Conservation (phyloP, 2,329 filamentous ascomycete genomes). For the Helminthosporium solani region DNA sequence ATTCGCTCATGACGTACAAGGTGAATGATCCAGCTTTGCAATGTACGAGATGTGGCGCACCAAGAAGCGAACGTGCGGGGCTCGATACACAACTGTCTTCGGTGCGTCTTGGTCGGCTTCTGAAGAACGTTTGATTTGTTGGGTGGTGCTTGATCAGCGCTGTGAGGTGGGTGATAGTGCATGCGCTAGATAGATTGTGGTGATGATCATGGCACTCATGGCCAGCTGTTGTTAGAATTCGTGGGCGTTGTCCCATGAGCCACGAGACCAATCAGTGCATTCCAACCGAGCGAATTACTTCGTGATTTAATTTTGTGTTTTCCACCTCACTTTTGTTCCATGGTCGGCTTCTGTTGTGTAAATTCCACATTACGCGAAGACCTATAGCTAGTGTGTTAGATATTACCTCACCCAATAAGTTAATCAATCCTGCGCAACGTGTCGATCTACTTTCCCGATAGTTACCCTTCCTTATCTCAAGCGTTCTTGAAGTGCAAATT, state of each 20-base stretch:
- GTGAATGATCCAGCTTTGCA: slow-evolving; percentile 10
- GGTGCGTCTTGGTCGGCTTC: not conserved
- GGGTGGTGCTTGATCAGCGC: not conserved
- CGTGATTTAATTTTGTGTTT: too few relatives aligned
- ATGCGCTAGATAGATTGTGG: not conserved
- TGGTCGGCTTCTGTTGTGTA: too few relatives aligned
- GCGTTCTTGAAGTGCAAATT: slow-evolving; percentile 16
- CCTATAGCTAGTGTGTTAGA: not conserved
- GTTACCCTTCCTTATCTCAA: not conserved
- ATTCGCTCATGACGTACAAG: slow-evolving; percentile 34
- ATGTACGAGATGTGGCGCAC: slow-evolving; percentile 25
- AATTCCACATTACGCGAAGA: too few relatives aligned
- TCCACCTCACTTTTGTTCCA: too few relatives aligned
- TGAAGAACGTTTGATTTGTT: not conserved
- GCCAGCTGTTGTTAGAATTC: not conserved
- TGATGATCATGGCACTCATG: not conserved
- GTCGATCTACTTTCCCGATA: not conserved
- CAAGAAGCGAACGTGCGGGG: slow-evolving; percentile 28
- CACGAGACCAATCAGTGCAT: too few relatives aligned
- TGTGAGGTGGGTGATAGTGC: not conserved
- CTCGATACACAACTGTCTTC: not conserved
- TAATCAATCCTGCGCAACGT: not conserved
- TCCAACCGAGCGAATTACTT: too few relatives aligned
- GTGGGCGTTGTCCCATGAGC: not conserved
- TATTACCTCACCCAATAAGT: not conserved